A percentile compares a stretch with the other conserved stretches of the same genome.
Conservation (phyloP, 2,329 filamentous ascomycete species). For the Penicillium sp. region DNA sequence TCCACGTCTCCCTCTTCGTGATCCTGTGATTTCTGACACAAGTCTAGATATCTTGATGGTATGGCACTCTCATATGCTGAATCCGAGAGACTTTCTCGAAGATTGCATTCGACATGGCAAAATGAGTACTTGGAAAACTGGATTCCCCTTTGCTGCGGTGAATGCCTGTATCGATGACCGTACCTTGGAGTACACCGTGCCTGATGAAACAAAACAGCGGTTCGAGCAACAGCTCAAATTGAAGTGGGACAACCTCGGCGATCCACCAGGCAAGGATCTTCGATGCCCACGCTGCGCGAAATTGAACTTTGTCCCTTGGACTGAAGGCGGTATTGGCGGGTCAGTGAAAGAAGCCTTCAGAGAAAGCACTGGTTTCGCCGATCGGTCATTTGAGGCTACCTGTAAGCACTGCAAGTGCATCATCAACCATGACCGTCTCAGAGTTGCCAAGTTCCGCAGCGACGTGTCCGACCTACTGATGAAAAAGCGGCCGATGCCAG, state of each 20-base stretch:
- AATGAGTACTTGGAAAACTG: constrained; percentile 28
- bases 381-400: constrained; percentile 49
- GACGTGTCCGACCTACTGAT: constrained; percentile 57
- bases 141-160: constrained; percentile 27
- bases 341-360: constrained; percentile 26
- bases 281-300: constrained; percentile 59
- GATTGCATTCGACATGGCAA: constrained; percentile 31
- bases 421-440: constrained; percentile 62
- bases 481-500: constrained; percentile 62
- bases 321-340: constrained; percentile 41
- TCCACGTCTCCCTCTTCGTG: not conserved
- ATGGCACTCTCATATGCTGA: constrained; percentile 31
- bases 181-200: constrained; percentile 23
- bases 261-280: constrained; percentile 53
- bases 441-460: constrained; percentile 62
- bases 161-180: constrained; percentile 24
- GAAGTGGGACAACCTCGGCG: constrained; percentile 63
- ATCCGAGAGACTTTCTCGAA: constrained; percentile 28
- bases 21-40: not conserved
- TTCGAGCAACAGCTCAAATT: constrained; percentile 34
- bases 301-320: constrained; percentile 59
- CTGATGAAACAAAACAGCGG: constrained; percentile 16
- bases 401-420: constrained; percentile 57
- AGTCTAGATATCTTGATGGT: constrained; percentile 31
- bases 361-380: constrained; percentile 35